Conservation (phyloP, 768 basidiomycete genomes). For the Clitopilus passeckerianus region DNA sequence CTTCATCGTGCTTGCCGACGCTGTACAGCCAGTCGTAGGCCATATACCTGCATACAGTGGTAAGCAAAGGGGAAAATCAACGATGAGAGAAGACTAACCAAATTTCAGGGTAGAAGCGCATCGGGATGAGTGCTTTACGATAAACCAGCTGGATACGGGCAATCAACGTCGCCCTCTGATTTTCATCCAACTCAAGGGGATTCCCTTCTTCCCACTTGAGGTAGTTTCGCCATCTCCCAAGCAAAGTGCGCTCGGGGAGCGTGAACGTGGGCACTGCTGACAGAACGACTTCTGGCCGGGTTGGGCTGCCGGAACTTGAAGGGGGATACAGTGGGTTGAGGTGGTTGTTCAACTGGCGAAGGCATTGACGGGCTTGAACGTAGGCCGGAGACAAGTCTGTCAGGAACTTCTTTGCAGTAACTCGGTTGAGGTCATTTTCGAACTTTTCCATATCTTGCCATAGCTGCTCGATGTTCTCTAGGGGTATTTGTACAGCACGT, state of each 20-base stretch:
- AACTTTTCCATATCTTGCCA: conserved; percentile 95
- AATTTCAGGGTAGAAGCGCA: conserved; percentile 94
- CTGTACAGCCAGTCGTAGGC: conserved; percentile 79
- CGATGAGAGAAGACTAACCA: conserved; percentile 49
- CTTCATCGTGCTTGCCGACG: conserved; percentile 78
- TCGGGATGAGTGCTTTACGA: conserved; percentile 82
- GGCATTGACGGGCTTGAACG: conserved; percentile 90
- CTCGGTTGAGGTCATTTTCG: conserved; percentile 83
- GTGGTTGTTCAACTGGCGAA: conserved; percentile 74
- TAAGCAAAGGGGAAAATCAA: not conserved
- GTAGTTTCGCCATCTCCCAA: conserved; percentile 89
- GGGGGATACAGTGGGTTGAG: conserved; percentile 51
- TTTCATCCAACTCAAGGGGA: conserved; percentile 87
- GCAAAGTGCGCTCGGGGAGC: conserved; percentile 62
- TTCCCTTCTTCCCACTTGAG: conserved; percentile 95
- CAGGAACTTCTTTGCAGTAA: conserved; percentile 96
- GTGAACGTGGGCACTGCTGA: conserved; percentile 73
- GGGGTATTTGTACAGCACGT: conserved; percentile 89
- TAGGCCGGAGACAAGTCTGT: conserved; percentile 87
- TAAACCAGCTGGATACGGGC: conserved; percentile 78
- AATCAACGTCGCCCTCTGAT: conserved; percentile 62
- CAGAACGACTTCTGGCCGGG: conserved; percentile 51
- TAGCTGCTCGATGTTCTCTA: conserved; percentile 87
- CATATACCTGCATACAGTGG: conserved; percentile 66
- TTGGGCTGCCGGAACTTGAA: conserved; percentile 20